Base-by-base conservation (phyloP, 148 eudicot species). In the Arctostaphylos glauca region DNA sequence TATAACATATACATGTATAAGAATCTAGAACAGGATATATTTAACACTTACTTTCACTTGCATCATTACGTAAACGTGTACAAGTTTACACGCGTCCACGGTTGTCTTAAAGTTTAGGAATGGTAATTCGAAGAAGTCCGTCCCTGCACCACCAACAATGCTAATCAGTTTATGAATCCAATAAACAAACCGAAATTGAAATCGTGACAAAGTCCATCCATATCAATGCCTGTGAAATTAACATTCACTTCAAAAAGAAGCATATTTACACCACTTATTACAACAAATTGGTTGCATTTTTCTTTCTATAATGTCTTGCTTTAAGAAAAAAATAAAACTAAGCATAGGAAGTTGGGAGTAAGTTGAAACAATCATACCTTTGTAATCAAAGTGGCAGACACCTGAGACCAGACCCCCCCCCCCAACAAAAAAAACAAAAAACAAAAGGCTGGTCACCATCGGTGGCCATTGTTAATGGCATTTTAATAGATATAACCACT, bases 101-200 rank as follows among this genome's bases (percentile, higher is more conserved):
- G 44, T 84, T 46, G 0, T 79, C 79, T 86, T 87, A 88, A 53
- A 87, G 86, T 85, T 92, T 92, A 12, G 89, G 89, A 80, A 92
- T 84, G 31, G 81, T 84, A 83, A 92, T 77, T 60, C 87, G 90
- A 16, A 92, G 89, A 82, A 92, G 82, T 52, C 95, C 95, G 76
- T 90, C 93, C 90, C 95, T 92, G 95, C 93, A 90, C 54, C 72
- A 77, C 3, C 54, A 76, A 77, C 9, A 25, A 21, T 12, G 3
- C 18, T 50, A 16, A 25, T 75, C 56, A 75, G 15, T 21, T 21
- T 52, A 52, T 8, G 13, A 9, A 74, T 50, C 31, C 8, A 13
- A 71, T 16, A 44, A 12, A 13, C 19, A 38, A 68, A 68, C 46
- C 9, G 64, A 25, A 25, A 38, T 6, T 1, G 48, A 38, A 70